phyloP scores from a whole-genome alignment of 2,329 filamentous ascomycete genomes.

The Leptosphaerulina australis region DNA sequence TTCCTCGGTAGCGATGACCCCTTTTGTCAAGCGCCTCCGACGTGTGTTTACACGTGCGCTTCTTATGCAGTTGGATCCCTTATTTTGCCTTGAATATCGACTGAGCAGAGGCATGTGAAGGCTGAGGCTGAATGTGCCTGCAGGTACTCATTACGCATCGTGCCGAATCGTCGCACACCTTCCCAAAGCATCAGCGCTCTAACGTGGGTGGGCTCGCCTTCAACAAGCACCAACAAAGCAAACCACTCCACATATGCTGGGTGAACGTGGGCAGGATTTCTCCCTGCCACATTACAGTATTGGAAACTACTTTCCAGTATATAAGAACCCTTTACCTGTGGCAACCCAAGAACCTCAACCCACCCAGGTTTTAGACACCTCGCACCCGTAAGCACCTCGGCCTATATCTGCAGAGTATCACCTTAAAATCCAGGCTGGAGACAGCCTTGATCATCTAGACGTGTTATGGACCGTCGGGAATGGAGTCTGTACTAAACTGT shows the following conservation, averaged over 20 bases:
- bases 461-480: too few relatives aligned
- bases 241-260: too few relatives aligned
- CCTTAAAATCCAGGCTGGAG: too few relatives aligned
- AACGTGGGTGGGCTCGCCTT: neutral
- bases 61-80: constrained; percentile 20
- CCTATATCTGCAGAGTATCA: too few relatives aligned
- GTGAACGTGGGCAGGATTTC: too few relatives aligned
- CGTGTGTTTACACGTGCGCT: constrained; percentile 25
- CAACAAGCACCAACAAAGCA: too few relatives aligned
- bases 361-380: neutral
- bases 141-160: constrained; percentile 4
- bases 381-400: neutral
- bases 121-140: constrained; percentile 12
- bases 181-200: neutral
- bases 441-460: too few relatives aligned
- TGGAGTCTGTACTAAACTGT: too few relatives aligned
- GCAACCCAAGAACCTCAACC: neutral
- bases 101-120: neutral
- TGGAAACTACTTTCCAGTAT: too few relatives aligned
- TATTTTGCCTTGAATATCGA: neutral
- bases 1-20: constrained; percentile 28
- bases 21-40: constrained; percentile 27
- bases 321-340: too few relatives aligned
- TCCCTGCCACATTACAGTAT: too few relatives aligned
- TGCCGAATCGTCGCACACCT: neutral